Base-by-base conservation (phyloP, 139 green algal species). In the Micractinium sp. region DNA sequence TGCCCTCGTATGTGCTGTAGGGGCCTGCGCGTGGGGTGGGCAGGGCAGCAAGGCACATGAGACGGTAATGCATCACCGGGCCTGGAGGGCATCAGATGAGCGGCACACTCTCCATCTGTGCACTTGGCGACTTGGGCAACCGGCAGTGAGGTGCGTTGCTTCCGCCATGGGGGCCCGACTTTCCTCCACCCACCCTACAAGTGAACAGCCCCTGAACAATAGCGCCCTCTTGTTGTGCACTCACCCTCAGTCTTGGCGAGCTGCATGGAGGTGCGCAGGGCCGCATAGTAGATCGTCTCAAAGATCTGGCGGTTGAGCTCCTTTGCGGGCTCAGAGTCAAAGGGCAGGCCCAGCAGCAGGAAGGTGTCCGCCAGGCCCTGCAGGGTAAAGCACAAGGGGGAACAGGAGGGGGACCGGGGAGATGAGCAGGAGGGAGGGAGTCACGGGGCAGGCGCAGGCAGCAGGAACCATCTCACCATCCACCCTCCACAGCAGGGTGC, bases 361-460 rank as follows among this genome's bases (percentile, higher is more conserved):
- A 99, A 99, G n/a, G 96, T 93, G 91, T 99, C 98, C 4, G 98
- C 98, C 63, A 99, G 95, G 75, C 98, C 98, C 92, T 99, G 97
- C 22, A 98, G 19, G 23, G 4, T n/a, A n/a, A n/a, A n/a, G 9
- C 71, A 88, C 2, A 69, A 0, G 66, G 35, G 23, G 56, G 60
- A n/a, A 20, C 0, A 5, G 27, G 41, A 13, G 41, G 3, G 25
- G 27, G 13, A 14, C 25, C 2, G 13, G 14, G 7, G 56, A 15
- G 13, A 7, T 31, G 56, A 33, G 31, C 2, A 5, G 13, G 18
- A 3, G 31, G 78, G 3, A 47, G 41, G 16, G 18, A 84, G 77
- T n/a, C 33, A 61, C 38, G 5, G n/a, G 39, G 77, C 25, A 35
- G 15, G 69, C 69, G 69, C 25, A 2, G 20, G 27, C 35, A 53